These are phyloP conservation scores for Jamesozyma hellenica DNA, from an alignment of 805 yeast species.

Conservation along the genomic window DNA sequence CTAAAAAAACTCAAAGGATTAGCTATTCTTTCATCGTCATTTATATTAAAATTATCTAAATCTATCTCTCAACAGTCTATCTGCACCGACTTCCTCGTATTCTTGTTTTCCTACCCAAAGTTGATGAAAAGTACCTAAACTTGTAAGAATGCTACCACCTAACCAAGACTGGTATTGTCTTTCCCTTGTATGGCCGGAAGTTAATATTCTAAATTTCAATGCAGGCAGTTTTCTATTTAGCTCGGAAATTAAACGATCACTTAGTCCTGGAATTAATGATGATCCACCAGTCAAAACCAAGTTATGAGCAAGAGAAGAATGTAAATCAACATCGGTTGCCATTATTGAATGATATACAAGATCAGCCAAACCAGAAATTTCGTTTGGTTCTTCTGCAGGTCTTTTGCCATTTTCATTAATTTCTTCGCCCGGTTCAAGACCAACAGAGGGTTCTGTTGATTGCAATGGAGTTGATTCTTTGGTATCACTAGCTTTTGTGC, in stretches of 20 bases:
- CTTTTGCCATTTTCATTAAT: conserved; percentile 25
- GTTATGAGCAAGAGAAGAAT: conserved; percentile 81
- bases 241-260: conserved; percentile 66
- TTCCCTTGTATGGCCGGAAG: conserved; percentile 69
- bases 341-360: conserved; percentile 46
- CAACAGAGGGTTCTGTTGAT: conserved; percentile 17
- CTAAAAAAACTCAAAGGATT: too few relatives aligned
- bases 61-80: conserved; percentile 67
- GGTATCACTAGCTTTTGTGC: conserved; percentile 22
- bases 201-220: conserved; percentile 70
- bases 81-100: conserved; percentile 80
- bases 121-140: conserved; percentile 90
- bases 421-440: conserved; percentile 11
- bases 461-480: conserved; percentile 22
- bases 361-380: conserved; percentile 44
- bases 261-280: conserved; percentile 70
- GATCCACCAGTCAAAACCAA: conserved; percentile 80
- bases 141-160: conserved; percentile 82
- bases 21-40: too few relatives aligned
- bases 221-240: conserved; percentile 67
- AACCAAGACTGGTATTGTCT: conserved; percentile 80
- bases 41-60: conserved; percentile 48
- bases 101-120: conserved; percentile 86
- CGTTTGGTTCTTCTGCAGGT: conserved; percentile 16
- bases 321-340: conserved; percentile 64